phyloP scores from a whole-genome alignment of 2,329 filamentous ascomycete species.

The Penicillium sp. region DNA sequence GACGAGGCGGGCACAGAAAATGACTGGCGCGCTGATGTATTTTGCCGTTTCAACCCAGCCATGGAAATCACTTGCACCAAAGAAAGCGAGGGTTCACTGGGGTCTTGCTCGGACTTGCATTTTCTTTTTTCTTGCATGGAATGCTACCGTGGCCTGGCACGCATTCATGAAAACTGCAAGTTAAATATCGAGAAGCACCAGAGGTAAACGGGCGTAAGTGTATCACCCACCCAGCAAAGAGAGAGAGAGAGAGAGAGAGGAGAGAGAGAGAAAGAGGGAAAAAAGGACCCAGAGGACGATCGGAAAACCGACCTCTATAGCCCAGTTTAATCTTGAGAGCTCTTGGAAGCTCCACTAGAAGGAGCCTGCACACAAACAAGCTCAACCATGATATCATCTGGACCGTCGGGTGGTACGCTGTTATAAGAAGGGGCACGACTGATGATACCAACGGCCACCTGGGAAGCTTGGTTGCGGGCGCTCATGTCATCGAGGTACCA shows the following conservation, averaged over 20 bases:
- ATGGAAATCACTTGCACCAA: not conserved
- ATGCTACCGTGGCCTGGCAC: not conserved
- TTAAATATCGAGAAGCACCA: not conserved
- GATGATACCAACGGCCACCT: conserved; percentile 39
- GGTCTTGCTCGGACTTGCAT: not conserved
- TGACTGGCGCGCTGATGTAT: not conserved
- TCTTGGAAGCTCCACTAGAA: conserved; percentile 20
- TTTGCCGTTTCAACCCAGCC: not conserved
- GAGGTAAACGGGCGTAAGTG: not conserved
- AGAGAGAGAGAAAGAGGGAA: not conserved
- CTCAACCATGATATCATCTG: conserved; percentile 36
- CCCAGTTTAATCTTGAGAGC: conserved; percentile 14
- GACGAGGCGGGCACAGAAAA: not conserved
- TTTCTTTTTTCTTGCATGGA: not conserved
- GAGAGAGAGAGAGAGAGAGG: not conserved
- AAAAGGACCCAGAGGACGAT: not conserved
- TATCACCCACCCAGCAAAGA: not conserved
- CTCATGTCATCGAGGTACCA: conserved; percentile 38
- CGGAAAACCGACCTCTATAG: not conserved
- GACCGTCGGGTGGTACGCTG: conserved; percentile 20
- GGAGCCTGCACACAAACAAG: conserved; percentile 39
- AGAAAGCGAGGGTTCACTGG: not conserved
- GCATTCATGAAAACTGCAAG: not conserved
- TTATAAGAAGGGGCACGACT: conserved; percentile 33
- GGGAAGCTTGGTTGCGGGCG: conserved; percentile 31